phyloP scores from a whole-genome alignment of 345 rosid species.

The Syzygium aqueum region DNA sequence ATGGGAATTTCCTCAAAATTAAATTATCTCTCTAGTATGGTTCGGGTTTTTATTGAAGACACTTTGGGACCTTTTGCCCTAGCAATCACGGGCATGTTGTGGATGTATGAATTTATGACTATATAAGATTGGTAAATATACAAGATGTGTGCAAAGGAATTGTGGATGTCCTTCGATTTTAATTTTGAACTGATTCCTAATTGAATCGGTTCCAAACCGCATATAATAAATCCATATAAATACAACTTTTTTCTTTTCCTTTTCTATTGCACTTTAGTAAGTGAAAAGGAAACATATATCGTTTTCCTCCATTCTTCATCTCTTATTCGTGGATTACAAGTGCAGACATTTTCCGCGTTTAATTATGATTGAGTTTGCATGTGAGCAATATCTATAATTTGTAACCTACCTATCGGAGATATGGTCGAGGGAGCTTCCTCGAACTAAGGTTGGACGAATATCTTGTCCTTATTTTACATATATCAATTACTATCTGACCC shows the following conservation, averaged over 20 bases:
- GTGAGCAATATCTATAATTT: no score
- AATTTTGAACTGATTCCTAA: not conserved
- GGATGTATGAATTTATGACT: no score
- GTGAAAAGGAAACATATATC: no score
- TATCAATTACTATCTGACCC: not conserved
- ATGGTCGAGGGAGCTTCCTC: not conserved
- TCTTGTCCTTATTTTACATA: not conserved
- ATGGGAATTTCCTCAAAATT: not conserved
- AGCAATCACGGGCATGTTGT: not conserved
- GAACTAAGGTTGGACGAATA: not conserved
- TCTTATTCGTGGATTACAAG: not conserved
- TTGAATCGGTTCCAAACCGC: not conserved
- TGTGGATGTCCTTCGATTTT: not conserved
- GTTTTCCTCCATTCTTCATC: not conserved
- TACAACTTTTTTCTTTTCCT: not conserved
- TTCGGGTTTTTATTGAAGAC: not conserved
- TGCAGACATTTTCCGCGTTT: not conserved
- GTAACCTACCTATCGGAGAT: not conserved
- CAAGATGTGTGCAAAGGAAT: no score
- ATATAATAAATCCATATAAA: no score
- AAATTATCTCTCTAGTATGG: not conserved
- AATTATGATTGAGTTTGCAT: not conserved
- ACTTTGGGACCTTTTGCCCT: not conserved
- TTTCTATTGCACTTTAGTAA: not conserved
- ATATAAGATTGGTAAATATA: no score